Base-by-base conservation (phyloP, 2,329 filamentous ascomycete genomes). In the Fusarium falciforme region DNA sequence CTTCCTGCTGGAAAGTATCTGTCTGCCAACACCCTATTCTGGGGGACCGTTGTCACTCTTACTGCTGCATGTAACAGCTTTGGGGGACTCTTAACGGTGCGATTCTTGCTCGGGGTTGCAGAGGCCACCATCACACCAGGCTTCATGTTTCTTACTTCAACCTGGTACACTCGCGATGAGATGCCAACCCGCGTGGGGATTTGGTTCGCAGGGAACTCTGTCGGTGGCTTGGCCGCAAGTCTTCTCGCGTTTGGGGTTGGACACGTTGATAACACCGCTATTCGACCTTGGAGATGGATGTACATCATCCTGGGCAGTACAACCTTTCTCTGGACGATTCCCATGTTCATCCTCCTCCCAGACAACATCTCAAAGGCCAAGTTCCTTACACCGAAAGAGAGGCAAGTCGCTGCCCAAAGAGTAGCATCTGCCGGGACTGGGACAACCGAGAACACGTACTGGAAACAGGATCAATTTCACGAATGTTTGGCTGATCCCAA, bases 401-500 rank as follows among this genome's bases (percentile, higher is more conserved):
- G 85, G 22, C 79, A 80, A n/a, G 83, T 86, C 68, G 87, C 87
- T 0, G 78, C 80, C 8, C 83, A 86, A 33, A 84, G 88, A 35
- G 84, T 87, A 8, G 82, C 86, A 4, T 79, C 87, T 35, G 84
- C 86, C 1, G 88, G 88, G 16, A 89, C 87, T 1, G 89, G 89
- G 1, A 81, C 79, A 17, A 89, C 87, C 0, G 85, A 87, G 35
- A 84, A 86, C 12, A 80, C 84, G 2, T 78, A 73, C 11, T 91
- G 87, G 84, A 84, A 82, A 61, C 86, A 85, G 83, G 81, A 85
- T 3, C 90, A 92, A 75, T 80, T 85, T 31, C 67, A 79, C 6
- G 89, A 91, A 78, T 89, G 88, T 58, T 77, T 91, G 0, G 62
- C 83, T 11, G 90, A 91, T 72, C 88, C 88, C 4, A 91, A 91